These are phyloP conservation scores for Fimicolochytrium jonesii DNA, from an alignment of 192 early-diverging fungal genomes.

Conservation along the genomic window DNA sequence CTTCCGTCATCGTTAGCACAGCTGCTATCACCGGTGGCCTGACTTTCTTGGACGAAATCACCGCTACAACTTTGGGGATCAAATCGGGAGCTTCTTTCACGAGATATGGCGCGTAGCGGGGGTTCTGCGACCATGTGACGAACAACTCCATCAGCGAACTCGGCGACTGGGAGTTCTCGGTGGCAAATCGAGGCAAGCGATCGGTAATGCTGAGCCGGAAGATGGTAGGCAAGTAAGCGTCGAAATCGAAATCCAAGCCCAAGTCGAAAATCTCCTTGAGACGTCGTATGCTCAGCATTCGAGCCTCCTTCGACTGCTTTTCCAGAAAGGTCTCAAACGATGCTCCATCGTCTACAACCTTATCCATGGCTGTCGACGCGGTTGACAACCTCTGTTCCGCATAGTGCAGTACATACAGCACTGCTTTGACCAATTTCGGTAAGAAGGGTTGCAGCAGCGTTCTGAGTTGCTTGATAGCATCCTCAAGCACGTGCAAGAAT, in stretches of 20 bases:
- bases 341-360: constrained; percentile 13
- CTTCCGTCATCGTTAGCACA: constrained; percentile 65
- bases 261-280: constrained; percentile 76
- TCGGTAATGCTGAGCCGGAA: constrained; percentile 66
- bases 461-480: constrained; percentile 80
- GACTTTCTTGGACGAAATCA: constrained; percentile 78
- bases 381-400: constrained; percentile 56
- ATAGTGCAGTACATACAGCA: constrained; percentile 68
- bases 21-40: constrained; percentile 63
- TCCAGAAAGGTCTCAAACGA: constrained; percentile 1
- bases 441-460: constrained; percentile 67
- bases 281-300: constrained; percentile 69
- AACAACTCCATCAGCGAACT: constrained; percentile 77
- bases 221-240: constrained; percentile 70
- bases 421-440: constrained; percentile 64
- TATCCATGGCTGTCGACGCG: not conserved
- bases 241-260: constrained; percentile 69
- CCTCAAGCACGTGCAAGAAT: constrained; percentile 73
- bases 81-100: constrained; percentile 57
- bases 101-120: constrained; percentile 64
- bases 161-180: constrained; percentile 86
- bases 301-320: constrained; percentile 59
- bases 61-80: constrained; percentile 63
- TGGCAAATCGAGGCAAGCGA: constrained; percentile 63
- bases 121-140: constrained; percentile 66